Evolutionary conservation across 1,139 yeast species (phyloP).

Genomic region (Protomyces gravidus): DNA sequence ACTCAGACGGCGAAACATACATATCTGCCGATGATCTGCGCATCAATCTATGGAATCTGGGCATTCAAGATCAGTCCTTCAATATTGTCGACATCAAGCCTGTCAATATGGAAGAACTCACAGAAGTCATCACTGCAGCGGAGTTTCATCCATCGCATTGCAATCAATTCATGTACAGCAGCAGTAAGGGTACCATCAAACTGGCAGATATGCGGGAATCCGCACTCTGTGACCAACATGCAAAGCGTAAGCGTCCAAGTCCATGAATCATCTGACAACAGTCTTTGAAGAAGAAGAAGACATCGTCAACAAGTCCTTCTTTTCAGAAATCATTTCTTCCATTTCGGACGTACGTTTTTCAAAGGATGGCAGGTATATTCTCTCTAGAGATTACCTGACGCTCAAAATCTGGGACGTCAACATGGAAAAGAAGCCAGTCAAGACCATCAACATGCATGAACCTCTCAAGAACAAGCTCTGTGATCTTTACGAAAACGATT

Average conservation of each 20-base stretch:
- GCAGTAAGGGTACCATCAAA: conserved; percentile 92
- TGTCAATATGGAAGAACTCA: conserved; percentile 95
- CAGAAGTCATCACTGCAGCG: conserved; percentile 97
- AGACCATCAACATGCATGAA: conserved; percentile 93
- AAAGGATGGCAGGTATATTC: conserved; percentile 88
- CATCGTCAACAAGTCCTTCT: conserved; percentile 88
- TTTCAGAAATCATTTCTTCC: conserved; percentile 93
- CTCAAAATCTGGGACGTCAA: conserved; percentile 98
- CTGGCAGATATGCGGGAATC: conserved; percentile 95
- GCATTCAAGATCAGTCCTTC: conserved; percentile 91
- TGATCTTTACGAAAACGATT: conserved; percentile 97
- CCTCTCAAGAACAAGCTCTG: conserved; percentile 88
- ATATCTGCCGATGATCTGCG: conserved; percentile 91
- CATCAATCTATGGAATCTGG: conserved; percentile 92
- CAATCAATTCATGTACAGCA: conserved; percentile 93
- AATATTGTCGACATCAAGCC: conserved; percentile 96
- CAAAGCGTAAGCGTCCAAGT: conserved; percentile 46
- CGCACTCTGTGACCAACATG: conserved; percentile 86
- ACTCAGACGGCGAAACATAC: conserved; percentile 94
- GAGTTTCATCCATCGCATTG: conserved; percentile 94
- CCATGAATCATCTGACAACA: conserved; percentile 14
- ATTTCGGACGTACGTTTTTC: conserved; percentile 93
- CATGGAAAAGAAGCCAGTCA: conserved; percentile 92
- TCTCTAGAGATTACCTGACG: conserved; percentile 93
- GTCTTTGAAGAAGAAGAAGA: conserved; percentile 90